phyloP scores from a whole-genome alignment of 2,329 filamentous ascomycete genomes.

The Sordariomycetes sp. region DNA sequence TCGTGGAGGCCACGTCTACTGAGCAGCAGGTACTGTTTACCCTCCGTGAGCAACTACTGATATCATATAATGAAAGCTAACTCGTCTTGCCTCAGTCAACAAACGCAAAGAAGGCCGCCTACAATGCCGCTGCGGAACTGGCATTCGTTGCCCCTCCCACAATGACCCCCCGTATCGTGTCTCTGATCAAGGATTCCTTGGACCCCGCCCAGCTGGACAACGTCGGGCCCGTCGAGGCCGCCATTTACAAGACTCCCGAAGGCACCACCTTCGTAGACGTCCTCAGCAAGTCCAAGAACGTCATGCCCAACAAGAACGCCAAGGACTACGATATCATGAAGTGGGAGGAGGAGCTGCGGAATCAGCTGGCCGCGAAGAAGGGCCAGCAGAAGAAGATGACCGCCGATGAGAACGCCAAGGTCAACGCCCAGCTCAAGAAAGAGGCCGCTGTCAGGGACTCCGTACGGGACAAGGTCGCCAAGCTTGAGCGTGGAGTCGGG shows the following conservation, averaged over 20 bases:
- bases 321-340: constrained; percentile 95
- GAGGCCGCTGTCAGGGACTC: constrained; percentile 68
- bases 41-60: background rate
- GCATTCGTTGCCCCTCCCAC: constrained; percentile 84
- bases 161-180: constrained; percentile 66
- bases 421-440: constrained; percentile 83
- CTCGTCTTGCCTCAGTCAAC: constrained; percentile 15
- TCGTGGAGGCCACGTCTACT: constrained; percentile 39
- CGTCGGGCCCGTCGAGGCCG: constrained; percentile 78
- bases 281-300: constrained; percentile 64
- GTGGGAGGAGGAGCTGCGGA: constrained; percentile 89
- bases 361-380: constrained; percentile 86
- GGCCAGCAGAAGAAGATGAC: constrained; percentile 86
- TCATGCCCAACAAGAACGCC: constrained; percentile 71
- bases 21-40: constrained; percentile 38
- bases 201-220: constrained; percentile 56
- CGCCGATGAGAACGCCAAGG: constrained; percentile 77
- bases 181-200: constrained; percentile 65
- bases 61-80: constrained; percentile 4
- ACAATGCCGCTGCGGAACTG: constrained; percentile 76
- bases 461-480: constrained; percentile 59
- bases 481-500: constrained; percentile 71
- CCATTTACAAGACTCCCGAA: constrained; percentile 84
- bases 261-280: constrained; percentile 86
- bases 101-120: constrained; percentile 57